phyloP scores from a whole-genome alignment of 768 basidiomycete genomes.

The Psilocybe tampanensis region DNA sequence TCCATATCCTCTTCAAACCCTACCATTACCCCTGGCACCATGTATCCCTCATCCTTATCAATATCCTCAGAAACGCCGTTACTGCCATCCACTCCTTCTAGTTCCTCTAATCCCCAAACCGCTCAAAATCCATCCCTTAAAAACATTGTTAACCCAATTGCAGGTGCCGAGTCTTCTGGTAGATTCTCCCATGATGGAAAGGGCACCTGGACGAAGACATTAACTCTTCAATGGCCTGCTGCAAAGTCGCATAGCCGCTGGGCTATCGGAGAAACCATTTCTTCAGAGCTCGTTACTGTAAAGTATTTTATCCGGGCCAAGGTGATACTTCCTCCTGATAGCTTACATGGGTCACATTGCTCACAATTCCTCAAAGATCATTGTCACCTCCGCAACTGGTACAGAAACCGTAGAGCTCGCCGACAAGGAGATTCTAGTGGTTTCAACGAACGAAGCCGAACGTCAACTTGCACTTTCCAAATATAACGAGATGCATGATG shows the following conservation, averaged over 20 bases:
- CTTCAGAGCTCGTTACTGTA: slow-evolving; percentile 63
- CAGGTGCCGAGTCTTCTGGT: slow-evolving; percentile 60
- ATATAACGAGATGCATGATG: slow-evolving; percentile 48
- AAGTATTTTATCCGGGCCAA: slow-evolving; percentile 74
- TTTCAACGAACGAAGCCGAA: slow-evolving; percentile 72
- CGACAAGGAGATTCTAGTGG: slow-evolving; percentile 65
- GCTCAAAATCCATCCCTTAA: slow-evolving; percentile 32
- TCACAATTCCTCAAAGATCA: slow-evolving; percentile 33
- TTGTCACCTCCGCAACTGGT: slow-evolving; percentile 54
- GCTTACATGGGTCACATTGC: slow-evolving; percentile 3
- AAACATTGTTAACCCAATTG: slow-evolving; percentile 52
- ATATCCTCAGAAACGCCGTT: slow-evolving; percentile 26
- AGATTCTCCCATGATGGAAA: slow-evolving; percentile 55
- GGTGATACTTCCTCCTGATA: slow-evolving; percentile 34
- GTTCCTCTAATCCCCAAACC: slow-evolving; percentile 11
- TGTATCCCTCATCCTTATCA: slow-evolving; percentile 33
- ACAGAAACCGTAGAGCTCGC: slow-evolving; percentile 72
- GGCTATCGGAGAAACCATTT: slow-evolving; percentile 79
- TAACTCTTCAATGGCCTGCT: slow-evolving; percentile 75
- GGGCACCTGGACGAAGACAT: slow-evolving; percentile 64
- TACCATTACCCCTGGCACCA: slow-evolving; percentile 42
- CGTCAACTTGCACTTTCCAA: slow-evolving; percentile 64
- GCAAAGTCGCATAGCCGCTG: slow-evolving; percentile 70
- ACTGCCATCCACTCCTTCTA: slow-evolving; percentile 25
- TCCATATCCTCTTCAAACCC: slow-evolving; percentile 42